Percentiles rank a stretch among this genome's conserved stretches.
Evolutionary conservation across 257 asterid species (phyloP).

Genomic region (Solanum sparsipilum): DNA sequence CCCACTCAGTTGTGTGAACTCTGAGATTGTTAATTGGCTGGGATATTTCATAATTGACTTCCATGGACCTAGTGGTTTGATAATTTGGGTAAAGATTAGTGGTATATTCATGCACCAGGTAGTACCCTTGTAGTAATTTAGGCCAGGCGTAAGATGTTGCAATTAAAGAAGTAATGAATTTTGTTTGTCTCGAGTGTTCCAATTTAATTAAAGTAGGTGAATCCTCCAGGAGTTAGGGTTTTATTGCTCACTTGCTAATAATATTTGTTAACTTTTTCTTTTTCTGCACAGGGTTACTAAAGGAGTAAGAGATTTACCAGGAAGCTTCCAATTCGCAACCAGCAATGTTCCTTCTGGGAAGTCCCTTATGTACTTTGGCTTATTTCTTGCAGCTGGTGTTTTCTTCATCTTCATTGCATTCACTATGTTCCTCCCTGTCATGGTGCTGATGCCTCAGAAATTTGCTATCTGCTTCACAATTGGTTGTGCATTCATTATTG

Average conservation of each 20-base stretch:
- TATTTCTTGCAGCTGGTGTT: slow-evolving; percentile 66
- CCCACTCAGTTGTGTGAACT: not conserved
- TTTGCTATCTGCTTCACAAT: slow-evolving; percentile 86
- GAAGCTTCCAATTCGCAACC: slow-evolving; percentile 64
- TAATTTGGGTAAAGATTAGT: not conserved
- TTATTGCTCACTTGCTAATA: not conserved
- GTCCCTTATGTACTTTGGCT: slow-evolving; percentile 59
- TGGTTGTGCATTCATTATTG: slow-evolving; percentile 75
- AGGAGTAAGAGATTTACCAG: slow-evolving; percentile 68
- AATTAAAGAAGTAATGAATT: not conserved
- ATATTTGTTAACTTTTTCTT: not conserved
- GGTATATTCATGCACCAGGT: not conserved
- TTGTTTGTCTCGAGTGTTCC: not conserved
- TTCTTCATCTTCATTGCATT: slow-evolving; percentile 69
- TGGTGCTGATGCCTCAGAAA: slow-evolving; percentile 86
- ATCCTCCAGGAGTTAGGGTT: not conserved
- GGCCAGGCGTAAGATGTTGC: not conserved
- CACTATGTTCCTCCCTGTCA: slow-evolving; percentile 83
- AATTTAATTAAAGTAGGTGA: not conserved
- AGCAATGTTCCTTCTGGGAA: slow-evolving; percentile 69
- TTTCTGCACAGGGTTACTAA: slow-evolving; percentile 42
- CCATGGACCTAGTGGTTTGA: not conserved
- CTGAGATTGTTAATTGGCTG: not conserved
- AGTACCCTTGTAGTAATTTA: not conserved
- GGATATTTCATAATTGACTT: not conserved